Percentiles rank a stretch among this genome's conserved stretches.
These are phyloP conservation scores for Lathyrus aphaca DNA, from an alignment of 306 rosid genomes.

Conservation along the genomic window DNA sequence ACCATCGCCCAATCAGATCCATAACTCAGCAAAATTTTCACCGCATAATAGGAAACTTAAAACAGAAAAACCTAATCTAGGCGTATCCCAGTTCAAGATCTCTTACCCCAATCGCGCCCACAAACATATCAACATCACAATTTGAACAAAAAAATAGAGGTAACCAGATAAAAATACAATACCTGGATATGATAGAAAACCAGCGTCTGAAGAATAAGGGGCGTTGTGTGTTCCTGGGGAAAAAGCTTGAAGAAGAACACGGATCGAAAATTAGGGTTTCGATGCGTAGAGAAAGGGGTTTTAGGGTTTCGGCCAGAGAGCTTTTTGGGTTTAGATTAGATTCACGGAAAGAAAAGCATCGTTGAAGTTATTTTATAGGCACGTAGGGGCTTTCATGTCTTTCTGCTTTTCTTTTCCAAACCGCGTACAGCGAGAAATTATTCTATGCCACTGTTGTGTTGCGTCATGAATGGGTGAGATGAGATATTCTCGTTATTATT, in stretches of 20 bases:
- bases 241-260: neutral
- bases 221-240: slow-evolving; percentile 10
- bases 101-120: neutral
- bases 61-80: slow-evolving; percentile 13
- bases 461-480: neutral
- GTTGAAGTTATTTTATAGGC: neutral
- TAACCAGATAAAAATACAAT: neutral
- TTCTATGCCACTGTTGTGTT: neutral
- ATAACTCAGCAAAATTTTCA: neutral
- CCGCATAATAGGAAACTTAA: neutral
- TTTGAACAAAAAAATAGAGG: neutral
- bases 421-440: slow-evolving; percentile 14
- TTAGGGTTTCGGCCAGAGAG: slow-evolving; percentile 47
- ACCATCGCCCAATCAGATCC: neutral
- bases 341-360: neutral
- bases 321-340: neutral
- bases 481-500: slow-evolving; percentile 1
- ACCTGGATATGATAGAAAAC: slow-evolving; percentile 40
- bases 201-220: neutral
- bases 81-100: neutral
- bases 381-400: slow-evolving; percentile 28
- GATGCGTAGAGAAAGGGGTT: neutral
- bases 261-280: slow-evolving; percentile 26
- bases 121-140: neutral
- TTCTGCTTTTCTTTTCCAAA: neutral